These are phyloP conservation scores for Paulownia fortunei DNA, from an alignment of 257 asterid species.

Conservation along the genomic window DNA sequence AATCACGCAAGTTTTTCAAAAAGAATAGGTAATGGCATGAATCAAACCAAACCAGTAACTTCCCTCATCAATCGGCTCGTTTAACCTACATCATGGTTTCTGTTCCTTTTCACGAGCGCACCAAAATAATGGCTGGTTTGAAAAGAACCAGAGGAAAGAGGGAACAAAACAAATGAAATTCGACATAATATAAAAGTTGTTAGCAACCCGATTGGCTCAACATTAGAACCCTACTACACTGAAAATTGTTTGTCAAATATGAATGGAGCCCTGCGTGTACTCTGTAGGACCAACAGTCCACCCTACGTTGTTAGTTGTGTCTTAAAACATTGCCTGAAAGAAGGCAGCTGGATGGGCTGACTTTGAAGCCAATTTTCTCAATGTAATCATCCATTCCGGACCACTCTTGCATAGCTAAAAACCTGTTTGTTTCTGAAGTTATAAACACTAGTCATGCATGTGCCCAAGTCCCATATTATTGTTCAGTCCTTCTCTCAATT, in stretches of 20 bases:
- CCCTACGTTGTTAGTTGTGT: constrained; percentile 34
- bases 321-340: constrained; percentile 31
- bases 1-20: too few relatives aligned
- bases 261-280: constrained; percentile 28
- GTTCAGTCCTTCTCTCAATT: constrained; percentile 47
- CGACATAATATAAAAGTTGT: not conserved
- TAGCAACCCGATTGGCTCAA: constrained; percentile 8
- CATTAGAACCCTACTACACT: constrained; percentile 21
- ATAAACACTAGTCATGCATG: constrained; percentile 46
- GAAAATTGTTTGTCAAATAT: constrained; percentile 19
- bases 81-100: not conserved
- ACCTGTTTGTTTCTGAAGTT: constrained; percentile 40
- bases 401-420: constrained; percentile 38
- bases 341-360: constrained; percentile 62
- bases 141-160: not conserved
- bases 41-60: not conserved
- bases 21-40: constrained; percentile 19
- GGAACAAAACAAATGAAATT: constrained; percentile 6
- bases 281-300: constrained; percentile 51
- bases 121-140: not conserved
- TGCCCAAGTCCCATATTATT: constrained; percentile 52
- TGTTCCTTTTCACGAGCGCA: not conserved
- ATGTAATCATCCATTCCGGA: constrained; percentile 42
- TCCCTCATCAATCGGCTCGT: too few relatives aligned
- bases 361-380: constrained; percentile 47